phyloP scores from a whole-genome alignment of 2,329 filamentous ascomycete species.

The Lasiodiplodia sp. region DNA sequence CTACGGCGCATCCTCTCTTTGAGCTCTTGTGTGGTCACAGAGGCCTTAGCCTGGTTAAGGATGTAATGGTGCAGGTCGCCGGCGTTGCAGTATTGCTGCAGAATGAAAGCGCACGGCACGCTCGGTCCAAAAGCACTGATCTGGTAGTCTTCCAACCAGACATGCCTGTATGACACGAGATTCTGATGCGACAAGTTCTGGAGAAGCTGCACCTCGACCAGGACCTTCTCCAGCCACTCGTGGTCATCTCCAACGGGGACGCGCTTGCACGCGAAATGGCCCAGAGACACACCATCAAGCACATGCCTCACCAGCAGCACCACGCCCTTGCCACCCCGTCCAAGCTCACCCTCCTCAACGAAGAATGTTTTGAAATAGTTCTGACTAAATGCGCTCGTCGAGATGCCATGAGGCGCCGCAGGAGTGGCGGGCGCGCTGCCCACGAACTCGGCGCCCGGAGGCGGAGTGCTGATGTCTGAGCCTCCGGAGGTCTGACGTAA shows the following conservation, averaged over 20 bases:
- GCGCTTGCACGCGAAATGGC: slow-evolving; percentile 94
- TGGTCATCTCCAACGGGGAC: slow-evolving; percentile 95
- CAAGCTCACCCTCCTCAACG: slow-evolving; percentile 83
- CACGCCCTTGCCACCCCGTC: slow-evolving; percentile 91
- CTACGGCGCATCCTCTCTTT: slow-evolving; percentile 85
- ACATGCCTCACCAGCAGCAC: slow-evolving; percentile 93
- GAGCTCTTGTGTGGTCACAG: slow-evolving; percentile 78
- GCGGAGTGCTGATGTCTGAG: slow-evolving; percentile 44
- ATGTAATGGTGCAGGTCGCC: slow-evolving; percentile 91
- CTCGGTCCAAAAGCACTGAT: slow-evolving; percentile 85
- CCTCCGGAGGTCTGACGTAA: slow-evolving; percentile 45
- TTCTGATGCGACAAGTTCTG: slow-evolving; percentile 94
- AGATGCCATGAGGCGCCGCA: slow-evolving; percentile 70
- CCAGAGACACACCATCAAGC: slow-evolving; percentile 85
- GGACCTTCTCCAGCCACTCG: slow-evolving; percentile 91
- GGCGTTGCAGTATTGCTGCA: slow-evolving; percentile 96
- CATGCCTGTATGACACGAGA: slow-evolving; percentile 93
- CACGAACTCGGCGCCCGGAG: slow-evolving; percentile 59
- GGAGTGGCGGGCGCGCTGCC: slow-evolving; percentile 52
- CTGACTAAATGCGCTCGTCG: slow-evolving; percentile 84
- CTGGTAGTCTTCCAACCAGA: slow-evolving; percentile 91
- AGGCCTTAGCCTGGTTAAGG: slow-evolving; percentile 69
- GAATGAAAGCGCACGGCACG: slow-evolving; percentile 93
- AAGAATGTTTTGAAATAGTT: slow-evolving; percentile 96
- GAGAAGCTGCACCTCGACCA: slow-evolving; percentile 91